Evolutionary conservation across 2,329 filamentous ascomycete species (phyloP), one percentile per base, ranked within the genome.

Genomic region (Phialophora tarda): DNA sequence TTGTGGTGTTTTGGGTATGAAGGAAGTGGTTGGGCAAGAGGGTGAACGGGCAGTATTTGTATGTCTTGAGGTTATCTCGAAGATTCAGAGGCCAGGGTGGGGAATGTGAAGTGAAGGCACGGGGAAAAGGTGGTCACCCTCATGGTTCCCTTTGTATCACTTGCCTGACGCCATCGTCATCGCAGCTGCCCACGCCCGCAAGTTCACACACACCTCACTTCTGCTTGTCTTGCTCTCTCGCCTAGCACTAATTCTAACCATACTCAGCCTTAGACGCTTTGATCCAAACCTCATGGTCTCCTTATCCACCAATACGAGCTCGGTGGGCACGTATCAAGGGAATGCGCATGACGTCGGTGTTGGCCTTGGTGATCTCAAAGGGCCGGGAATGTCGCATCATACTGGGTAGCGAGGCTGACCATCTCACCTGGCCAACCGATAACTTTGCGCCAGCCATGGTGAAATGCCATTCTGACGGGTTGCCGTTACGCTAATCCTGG

Each of bases 141-240:
- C 50, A 56, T 61, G 58, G 24, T 51, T 62, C 55, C 63, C 57
- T 51, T 48, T 67, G 62, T 61, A 41, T 61, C 59, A 61, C 58
- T 34, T 53, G 51, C 23, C 51, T 55, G 51, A 55, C 53, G 28
- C 24, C 44, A 59, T 51, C 48, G 47, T 50, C 47, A 59, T 51
- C 44, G 24, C 26, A 24, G 26, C 30, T n/a, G 38, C 5, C 38
- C 17, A 44, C 17, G 38, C 38, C n/a, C 2, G 38, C 38, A 38
- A 38, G 0, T 32, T 32, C 30, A 4, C 47, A 54, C 51, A 30
- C 24, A 41, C 56, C 60, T 61, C 47, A 59, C 51, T 59, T 41
- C 28, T 14, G 21, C 44, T 59, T 34, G 26, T 59, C 47, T n/a
- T n/a, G n/a, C 55, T 47, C 56, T 56, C 47, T 41, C 41, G 62